Conservation (phyloP, 768 basidiomycete species). For the Leccinum longicurvipes region DNA sequence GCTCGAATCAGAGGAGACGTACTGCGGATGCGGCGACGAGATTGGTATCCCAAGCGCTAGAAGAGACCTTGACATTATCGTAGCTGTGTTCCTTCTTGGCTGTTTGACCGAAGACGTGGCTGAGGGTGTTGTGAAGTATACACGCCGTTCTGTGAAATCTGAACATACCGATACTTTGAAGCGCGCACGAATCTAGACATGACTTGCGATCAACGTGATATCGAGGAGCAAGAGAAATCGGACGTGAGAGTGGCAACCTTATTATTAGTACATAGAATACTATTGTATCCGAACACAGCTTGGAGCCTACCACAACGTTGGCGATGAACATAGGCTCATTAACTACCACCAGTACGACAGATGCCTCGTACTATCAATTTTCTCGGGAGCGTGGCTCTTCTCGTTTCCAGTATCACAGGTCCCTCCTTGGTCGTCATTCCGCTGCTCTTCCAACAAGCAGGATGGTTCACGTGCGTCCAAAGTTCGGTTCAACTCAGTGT, state of each 20-base stretch:
- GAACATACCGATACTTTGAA: constrained; percentile 78
- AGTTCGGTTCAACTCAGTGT: not conserved
- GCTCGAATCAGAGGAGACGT: constrained; percentile 4
- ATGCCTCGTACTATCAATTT: constrained; percentile 24
- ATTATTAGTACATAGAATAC: too few relatives aligned
- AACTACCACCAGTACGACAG: too few relatives aligned
- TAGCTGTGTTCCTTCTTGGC: constrained; percentile 79
- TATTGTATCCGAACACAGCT: too few relatives aligned
- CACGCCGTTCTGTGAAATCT: constrained; percentile 7
- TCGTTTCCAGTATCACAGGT: constrained; percentile 24
- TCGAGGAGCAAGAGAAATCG: too few relatives aligned
- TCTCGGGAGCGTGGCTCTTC: constrained; percentile 24
- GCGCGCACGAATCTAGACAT: constrained; percentile 88
- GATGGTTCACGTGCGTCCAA: constrained; percentile 23
- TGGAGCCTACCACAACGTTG: too few relatives aligned
- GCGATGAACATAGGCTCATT: too few relatives aligned
- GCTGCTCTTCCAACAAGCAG: constrained; percentile 23
- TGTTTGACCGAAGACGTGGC: constrained; percentile 89
- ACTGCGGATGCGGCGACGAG: constrained; percentile 82
- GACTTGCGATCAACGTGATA: too few relatives aligned
- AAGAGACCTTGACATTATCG: constrained; percentile 84
- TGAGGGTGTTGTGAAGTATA: constrained; percentile 27
- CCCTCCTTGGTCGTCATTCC: constrained; percentile 23
- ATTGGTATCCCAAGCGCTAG: constrained; percentile 96
- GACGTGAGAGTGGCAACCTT: too few relatives aligned